Conservation (phyloP, 2,329 filamentous ascomycete genomes). For the Paraconiothyrium brasiliense region DNA sequence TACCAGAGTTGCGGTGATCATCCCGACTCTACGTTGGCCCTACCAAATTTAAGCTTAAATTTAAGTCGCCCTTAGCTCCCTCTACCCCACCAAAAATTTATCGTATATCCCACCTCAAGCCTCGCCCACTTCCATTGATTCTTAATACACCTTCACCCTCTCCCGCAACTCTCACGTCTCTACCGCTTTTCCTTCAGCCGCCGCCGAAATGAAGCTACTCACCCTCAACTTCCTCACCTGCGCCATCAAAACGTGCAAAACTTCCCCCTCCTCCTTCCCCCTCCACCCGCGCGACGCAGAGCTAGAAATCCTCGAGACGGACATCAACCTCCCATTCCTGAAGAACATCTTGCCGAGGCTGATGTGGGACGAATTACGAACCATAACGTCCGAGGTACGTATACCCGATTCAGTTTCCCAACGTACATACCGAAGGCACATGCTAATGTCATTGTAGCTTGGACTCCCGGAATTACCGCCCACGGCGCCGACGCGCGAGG, state of each 20-base stretch:
- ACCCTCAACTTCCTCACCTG: slow-evolving; percentile 97
- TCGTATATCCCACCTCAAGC: slow-evolving; percentile 2
- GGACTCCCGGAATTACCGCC: slow-evolving; percentile 77
- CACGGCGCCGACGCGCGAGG: slow-evolving; percentile 41
- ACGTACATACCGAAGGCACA: no score
- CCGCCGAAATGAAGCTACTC: slow-evolving; percentile 83
- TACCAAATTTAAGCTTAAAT: slow-evolving; percentile 28
- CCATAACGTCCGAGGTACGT: slow-evolving; percentile 77
- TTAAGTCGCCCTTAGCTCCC: slow-evolving; percentile 22
- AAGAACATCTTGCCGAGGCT: slow-evolving; percentile 85
- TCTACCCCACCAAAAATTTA: slow-evolving; percentile 25
- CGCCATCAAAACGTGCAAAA: slow-evolving; percentile 94
- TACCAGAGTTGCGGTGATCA: no score
- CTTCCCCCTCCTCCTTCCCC: slow-evolving; percentile 80
- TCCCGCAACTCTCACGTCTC: no score
- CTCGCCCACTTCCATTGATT: background rate
- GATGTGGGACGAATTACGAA: slow-evolving; percentile 84
- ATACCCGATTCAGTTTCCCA: background rate
- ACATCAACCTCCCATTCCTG: slow-evolving; percentile 82
- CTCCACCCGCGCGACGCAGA: slow-evolving; percentile 93
- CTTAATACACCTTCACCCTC: background rate
- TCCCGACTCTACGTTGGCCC: background rate
- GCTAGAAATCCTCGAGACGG: slow-evolving; percentile 83
- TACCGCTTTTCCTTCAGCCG: background rate
- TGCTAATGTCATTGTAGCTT: slow-evolving; percentile 62